Evolutionary conservation across 1,139 yeast genomes (phyloP), one percentile per base, ranked within the genome.

Genomic region (Wickerhamomyces sp.): DNA sequence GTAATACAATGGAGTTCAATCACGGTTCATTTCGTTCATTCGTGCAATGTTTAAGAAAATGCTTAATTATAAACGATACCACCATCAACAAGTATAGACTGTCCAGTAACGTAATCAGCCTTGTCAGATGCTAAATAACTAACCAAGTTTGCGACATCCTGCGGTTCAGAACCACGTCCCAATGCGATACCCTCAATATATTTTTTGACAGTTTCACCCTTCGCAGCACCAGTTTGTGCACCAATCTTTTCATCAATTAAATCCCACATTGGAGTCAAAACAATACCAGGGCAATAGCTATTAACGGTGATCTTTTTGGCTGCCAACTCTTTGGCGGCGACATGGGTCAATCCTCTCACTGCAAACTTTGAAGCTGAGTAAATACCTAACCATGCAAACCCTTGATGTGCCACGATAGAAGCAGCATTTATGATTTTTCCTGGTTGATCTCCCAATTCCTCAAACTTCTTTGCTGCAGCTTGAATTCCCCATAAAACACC

Each of bases 61-160:
- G 3, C 6, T 11, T 29, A 56, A 40, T 48, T 49, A 38, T 32
- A 57, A 15, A 50, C 50, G 23, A 59, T 48, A 44, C 76, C 78
- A 49, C 78, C 77, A 53, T 69, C 75, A 37, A 69, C 73, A 37
- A 66, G 53, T 27, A 71, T 53, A 31, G 68, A 68, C 47, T 71
- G 73, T 10, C 77, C 78, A 18, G 75, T 69, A 44, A 72, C 61
- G 54, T 71, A 73, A 30, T 65, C 64, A 10, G 74, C 61, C 32
- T 75, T 75, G 42, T 67, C 67, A 42, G 67, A 59, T 9, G 67
- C 67, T 42, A 71, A 58, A 54, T 67, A 71, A 34, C 55, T 48
- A 10, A 59, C 61, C 43, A 61, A 37, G 32, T 53, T 50, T 7
- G 62, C 60, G 36, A 59, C 52, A 44, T 61, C 64, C 40, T 58